Evolutionary conservation across 176 grass and related monocot genomes (phyloP).

Genomic region (Dendrocalamus sinicus): DNA sequence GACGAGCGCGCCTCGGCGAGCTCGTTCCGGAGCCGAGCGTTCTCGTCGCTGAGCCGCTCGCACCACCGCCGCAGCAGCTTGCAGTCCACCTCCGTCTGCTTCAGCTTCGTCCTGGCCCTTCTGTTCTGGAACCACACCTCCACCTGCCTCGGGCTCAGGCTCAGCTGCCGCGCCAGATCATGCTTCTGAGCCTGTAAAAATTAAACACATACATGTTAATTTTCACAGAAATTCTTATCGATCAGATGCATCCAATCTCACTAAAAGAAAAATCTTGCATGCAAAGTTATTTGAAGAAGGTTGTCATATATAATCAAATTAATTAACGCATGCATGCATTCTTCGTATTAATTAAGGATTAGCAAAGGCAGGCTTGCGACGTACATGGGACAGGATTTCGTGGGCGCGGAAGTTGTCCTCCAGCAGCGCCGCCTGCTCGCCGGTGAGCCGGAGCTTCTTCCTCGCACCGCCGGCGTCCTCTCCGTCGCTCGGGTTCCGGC

Average conservation of each 20-base stretch:
- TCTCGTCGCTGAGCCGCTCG: constrained; percentile 55
- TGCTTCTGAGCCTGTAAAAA: constrained; percentile 51
- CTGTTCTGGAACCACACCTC: constrained; percentile 73
- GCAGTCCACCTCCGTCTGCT: constrained; percentile 70
- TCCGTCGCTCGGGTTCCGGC: background rate
- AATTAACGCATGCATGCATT: background rate
- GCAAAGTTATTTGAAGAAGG: too few species aligned
- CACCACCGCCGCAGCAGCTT: constrained; percentile 60
- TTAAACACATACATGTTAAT: background rate
- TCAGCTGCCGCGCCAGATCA: constrained; percentile 36
- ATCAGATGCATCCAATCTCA: too few species aligned
- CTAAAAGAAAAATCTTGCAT: too few species aligned
- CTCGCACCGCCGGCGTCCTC: background rate
- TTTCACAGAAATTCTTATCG: too few species aligned
- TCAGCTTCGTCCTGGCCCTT: constrained; percentile 60
- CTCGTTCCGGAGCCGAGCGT: constrained; percentile 42
- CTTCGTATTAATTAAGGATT: background rate
- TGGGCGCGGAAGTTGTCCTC: constrained; percentile 59
- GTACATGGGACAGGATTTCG: constrained; percentile 54
- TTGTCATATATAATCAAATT: background rate
- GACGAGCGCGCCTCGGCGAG: constrained; percentile 38
- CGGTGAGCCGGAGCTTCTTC: constrained; percentile 68
- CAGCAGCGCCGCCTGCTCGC: constrained; percentile 46
- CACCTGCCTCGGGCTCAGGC: constrained; percentile 54
- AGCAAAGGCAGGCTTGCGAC: background rate